Conservation (phyloP, 257 asterid species). For the Pogostemon cablin region DNA sequence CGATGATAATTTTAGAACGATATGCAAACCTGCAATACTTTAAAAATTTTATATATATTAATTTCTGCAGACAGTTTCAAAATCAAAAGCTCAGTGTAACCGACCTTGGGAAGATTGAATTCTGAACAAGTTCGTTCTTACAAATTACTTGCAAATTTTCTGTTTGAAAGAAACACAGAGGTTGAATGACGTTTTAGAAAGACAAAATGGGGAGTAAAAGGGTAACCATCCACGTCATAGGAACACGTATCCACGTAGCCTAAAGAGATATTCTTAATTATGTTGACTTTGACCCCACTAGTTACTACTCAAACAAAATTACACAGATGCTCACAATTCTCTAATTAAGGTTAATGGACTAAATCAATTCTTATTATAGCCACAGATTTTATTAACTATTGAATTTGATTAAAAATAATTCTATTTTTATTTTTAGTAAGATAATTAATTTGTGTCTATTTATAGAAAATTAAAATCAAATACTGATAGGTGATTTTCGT, state of each 20-base stretch:
- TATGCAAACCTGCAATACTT: constrained; percentile 20
- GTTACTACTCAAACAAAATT: background rate
- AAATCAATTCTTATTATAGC: no score
- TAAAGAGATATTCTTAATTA: background rate
- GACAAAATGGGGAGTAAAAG: constrained; percentile 36
- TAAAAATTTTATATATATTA: background rate
- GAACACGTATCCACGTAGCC: constrained; percentile 52
- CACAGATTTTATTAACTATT: no score
- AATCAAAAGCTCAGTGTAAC: background rate
- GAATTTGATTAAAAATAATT: no score
- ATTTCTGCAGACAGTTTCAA: constrained; percentile 11
- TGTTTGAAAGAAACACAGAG: constrained; percentile 24
- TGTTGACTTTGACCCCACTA: constrained; percentile 12
- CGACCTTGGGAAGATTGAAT: constrained; percentile 28
- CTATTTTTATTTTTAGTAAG: no score
- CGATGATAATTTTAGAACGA: constrained; percentile 1
- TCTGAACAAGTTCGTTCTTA: background rate
- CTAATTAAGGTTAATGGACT: no score
- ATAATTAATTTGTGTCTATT: no score
- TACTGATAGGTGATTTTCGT: constrained; percentile 1
- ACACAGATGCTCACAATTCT: no score
- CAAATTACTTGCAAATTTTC: constrained; percentile 29
- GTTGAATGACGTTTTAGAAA: constrained; percentile 30
- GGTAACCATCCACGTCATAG: constrained; percentile 60
- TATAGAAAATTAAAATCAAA: no score